phyloP scores from a whole-genome alignment of 2,329 filamentous ascomycete genomes.

The Claviceps citrina region DNA sequence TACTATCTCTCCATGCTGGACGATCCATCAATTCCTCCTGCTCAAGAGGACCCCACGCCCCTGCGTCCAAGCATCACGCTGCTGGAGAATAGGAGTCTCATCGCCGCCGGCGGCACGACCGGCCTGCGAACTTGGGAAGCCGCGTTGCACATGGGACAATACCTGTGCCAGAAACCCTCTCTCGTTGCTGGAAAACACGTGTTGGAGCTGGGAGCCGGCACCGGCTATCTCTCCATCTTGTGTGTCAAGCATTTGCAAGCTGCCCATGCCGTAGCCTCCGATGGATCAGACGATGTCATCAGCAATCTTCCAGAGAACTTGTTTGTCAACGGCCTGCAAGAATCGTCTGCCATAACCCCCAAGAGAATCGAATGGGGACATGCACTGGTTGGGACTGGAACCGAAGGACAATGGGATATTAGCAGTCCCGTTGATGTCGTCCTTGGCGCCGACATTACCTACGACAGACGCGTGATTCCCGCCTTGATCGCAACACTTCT shows the following conservation, averaged over 20 bases:
- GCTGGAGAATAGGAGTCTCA: slow-evolving; percentile 52
- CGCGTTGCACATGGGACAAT: slow-evolving; percentile 56
- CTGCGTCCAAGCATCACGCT: slow-evolving; percentile 36
- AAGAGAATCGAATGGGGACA: slow-evolving; percentile 51
- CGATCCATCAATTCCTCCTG: slow-evolving; percentile 9
- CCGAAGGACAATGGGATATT: slow-evolving; percentile 34
- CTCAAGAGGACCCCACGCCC: background rate
- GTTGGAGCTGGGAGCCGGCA: slow-evolving; percentile 62
- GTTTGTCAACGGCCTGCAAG: slow-evolving; percentile 49
- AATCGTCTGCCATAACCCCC: slow-evolving; percentile 26
- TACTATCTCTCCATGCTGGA: slow-evolving; percentile 37
- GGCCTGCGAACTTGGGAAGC: slow-evolving; percentile 73
- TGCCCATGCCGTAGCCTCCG: slow-evolving; percentile 48
- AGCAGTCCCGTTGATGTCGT: slow-evolving; percentile 42
- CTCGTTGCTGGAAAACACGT: slow-evolving; percentile 40
- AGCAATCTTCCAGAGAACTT: slow-evolving; percentile 52
- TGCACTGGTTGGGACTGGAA: slow-evolving; percentile 41
- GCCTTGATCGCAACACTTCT: slow-evolving; percentile 49
- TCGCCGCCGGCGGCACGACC: slow-evolving; percentile 58
- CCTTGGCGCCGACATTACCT: slow-evolving; percentile 65
- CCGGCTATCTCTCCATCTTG: slow-evolving; percentile 59
- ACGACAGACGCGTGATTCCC: slow-evolving; percentile 49
- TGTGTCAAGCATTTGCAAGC: slow-evolving; percentile 53
- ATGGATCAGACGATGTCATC: slow-evolving; percentile 60
- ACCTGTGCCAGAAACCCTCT: slow-evolving; percentile 35